phyloP scores from a whole-genome alignment of 2,329 filamentous ascomycete genomes.

The Sporothrix euskadiensis region DNA sequence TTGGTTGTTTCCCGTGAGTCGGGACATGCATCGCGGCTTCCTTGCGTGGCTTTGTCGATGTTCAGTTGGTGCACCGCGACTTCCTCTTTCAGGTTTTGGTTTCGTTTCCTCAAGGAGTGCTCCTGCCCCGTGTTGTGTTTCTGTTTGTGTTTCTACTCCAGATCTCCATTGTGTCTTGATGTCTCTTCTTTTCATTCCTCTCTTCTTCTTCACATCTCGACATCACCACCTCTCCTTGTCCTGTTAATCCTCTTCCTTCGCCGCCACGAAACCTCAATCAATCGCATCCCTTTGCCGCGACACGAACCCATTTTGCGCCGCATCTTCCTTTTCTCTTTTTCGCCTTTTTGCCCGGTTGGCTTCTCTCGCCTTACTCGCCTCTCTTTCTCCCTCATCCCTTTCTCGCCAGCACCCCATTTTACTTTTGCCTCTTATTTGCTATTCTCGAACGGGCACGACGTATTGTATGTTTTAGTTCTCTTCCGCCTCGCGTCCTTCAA shows the following conservation, averaged over 20 bases:
- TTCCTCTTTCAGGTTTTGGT: slow-evolving; percentile 13
- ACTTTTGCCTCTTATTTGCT: background rate
- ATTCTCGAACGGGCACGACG: background rate
- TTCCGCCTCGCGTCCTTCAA: background rate
- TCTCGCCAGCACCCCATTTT: background rate
- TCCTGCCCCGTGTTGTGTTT: background rate
- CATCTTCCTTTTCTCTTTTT: slow-evolving; percentile 3
- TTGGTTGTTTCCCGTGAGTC: slow-evolving; percentile 6
- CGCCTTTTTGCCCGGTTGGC: background rate
- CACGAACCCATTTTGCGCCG: background rate
- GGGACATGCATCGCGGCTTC: slow-evolving; percentile 4
- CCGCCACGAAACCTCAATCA: background rate
- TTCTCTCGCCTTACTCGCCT: background rate
- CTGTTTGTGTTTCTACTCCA: background rate
- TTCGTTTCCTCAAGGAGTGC: background rate
- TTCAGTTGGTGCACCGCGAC: background rate
- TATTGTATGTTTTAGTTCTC: background rate
- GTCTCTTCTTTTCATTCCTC: background rate
- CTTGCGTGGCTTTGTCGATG: background rate
- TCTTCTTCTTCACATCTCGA: background rate
- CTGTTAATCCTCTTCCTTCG: background rate
- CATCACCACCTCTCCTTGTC: background rate
- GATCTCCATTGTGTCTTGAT: background rate
- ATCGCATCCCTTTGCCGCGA: slow-evolving; percentile 5
- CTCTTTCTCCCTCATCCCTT: background rate